A percentile compares a stretch with the other conserved stretches of the same genome.
Evolutionary conservation across 768 basidiomycete genomes (phyloP).

Genomic region (Leccinellum rugosiceps): DNA sequence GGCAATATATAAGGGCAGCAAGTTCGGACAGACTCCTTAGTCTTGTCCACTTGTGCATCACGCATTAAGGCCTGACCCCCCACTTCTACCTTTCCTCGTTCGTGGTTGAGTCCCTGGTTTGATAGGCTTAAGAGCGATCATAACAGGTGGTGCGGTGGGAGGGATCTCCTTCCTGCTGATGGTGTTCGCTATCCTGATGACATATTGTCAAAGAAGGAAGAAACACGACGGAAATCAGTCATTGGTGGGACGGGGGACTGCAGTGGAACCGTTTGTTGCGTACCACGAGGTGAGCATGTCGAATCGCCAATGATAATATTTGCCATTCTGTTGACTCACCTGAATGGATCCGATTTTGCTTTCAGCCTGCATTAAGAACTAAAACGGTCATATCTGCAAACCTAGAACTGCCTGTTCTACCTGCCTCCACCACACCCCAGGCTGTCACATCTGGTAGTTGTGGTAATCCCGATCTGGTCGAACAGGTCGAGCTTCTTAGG

Average conservation of each 20-base stretch:
- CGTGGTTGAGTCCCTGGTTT: too few relatives aligned
- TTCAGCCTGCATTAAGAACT: not conserved
- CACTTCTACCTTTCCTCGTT: too few relatives aligned
- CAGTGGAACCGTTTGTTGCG: not conserved
- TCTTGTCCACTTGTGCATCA: too few relatives aligned
- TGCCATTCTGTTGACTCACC: not conserved
- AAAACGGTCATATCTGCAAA: not conserved
- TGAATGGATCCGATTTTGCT: not conserved
- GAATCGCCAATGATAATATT: too few relatives aligned
- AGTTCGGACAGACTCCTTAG: too few relatives aligned
- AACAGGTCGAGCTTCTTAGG: not conserved
- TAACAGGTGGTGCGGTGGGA: constrained; percentile 9
- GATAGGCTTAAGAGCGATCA: too few relatives aligned
- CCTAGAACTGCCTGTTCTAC: not conserved
- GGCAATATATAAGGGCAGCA: too few relatives aligned
- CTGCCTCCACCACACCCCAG: not conserved
- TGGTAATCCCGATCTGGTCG: not conserved
- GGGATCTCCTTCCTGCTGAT: not conserved
- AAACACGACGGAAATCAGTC: not conserved
- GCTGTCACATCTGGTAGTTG: not conserved
- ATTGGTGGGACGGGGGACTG: not conserved
- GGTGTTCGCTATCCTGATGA: not conserved
- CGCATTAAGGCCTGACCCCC: too few relatives aligned
- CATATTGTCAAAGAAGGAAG: not conserved
- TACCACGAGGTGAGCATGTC: not conserved